Base-by-base conservation (phyloP, 108 stramenopile genomes). In the Schizochytrium sp. region DNA sequence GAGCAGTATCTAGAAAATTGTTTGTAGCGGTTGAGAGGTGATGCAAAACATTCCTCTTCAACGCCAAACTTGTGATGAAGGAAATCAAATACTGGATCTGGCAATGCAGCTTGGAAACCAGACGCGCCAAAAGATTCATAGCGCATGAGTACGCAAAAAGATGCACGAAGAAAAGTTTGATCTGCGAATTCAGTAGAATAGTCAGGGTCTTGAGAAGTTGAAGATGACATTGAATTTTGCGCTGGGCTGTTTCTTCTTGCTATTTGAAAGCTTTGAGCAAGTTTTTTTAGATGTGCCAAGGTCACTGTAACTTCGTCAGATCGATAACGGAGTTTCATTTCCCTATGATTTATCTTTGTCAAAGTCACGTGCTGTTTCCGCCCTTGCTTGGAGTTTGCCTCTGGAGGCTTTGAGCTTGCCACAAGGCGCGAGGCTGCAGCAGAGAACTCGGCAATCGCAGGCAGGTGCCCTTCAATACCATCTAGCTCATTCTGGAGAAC, bases 41-140 rank as follows among this genome's bases (percentile, higher is more conserved):
- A 93, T 2, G 95, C 95, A 89, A 95, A 95, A 90, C 95, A 95
- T 64, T 95, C 95, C 56, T 94, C 87, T 53, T 7, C 41, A 7
- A 10, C 57, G 64, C 91, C 91, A 60, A 91, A 72, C 72, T 28
- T 61, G 12, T 53, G n/a, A 10, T 45, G 53, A 42, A 94, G 92
- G 3, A 90, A 91, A 47, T 94, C 94, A 76, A 95, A 95, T 12
- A 88, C 92, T 12, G 88, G 72, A 38, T 87, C 94, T 7, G 89
- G 91, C 50, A 93, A 47, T 3, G 95, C 94, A 17, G 93, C 94
- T 76, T 95, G 95, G 57, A 94, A 95, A 15, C 90, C 88, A 3
- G 60, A 28, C 38, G 60, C 61, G 58, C 94, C 94, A 53, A 83
- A 55, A 8, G 76, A 55, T 5, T 49, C 76, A 40, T 83, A 83